These are phyloP conservation scores for Cryptococcus sp. DNA, from an alignment of 1,284 basidiomycete genomes.

Conservation along the genomic window DNA sequence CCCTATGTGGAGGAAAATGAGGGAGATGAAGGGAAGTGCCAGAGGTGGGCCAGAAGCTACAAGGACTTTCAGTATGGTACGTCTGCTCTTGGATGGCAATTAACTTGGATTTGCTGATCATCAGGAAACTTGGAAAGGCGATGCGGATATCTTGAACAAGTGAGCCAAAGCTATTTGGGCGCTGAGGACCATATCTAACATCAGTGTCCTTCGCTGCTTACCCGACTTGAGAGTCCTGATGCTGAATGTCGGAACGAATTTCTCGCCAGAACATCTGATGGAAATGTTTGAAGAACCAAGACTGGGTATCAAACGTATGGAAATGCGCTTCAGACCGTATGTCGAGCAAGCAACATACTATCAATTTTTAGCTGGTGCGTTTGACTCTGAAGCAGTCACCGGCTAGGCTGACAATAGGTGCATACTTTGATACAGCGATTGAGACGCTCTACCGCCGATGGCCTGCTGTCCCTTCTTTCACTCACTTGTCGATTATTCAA, in stretches of 20 bases:
- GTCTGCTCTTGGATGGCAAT: background rate
- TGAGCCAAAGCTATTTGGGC: constrained; percentile 17
- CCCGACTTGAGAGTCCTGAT: constrained; percentile 33
- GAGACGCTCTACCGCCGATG: constrained; percentile 41
- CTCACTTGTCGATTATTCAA: constrained; percentile 46
- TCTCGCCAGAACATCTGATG: constrained; percentile 47
- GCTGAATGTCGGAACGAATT: constrained; percentile 49
- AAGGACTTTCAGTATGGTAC: constrained; percentile 27
- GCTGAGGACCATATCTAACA: background rate
- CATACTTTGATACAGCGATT: constrained; percentile 49
- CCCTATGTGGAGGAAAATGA: constrained; percentile 32
- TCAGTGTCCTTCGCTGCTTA: constrained; percentile 40
- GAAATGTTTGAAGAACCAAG: constrained; percentile 44
- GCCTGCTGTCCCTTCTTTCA: constrained; percentile 38
- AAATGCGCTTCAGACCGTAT: constrained; percentile 48
- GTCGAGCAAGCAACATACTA: constrained; percentile 48
- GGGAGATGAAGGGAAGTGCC: constrained; percentile 15
- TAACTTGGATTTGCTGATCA: constrained; percentile 3
- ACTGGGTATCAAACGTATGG: constrained; percentile 34
- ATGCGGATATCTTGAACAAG: constrained; percentile 49
- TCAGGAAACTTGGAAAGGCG: constrained; percentile 44
- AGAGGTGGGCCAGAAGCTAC: constrained; percentile 12
- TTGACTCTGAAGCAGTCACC: too few species aligned
- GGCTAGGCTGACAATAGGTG: constrained; percentile 29
- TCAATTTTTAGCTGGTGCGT: constrained; percentile 46